These are phyloP conservation scores for Akebia trifoliata DNA, from an alignment of 164 flowering plant species.

Conservation along the genomic window DNA sequence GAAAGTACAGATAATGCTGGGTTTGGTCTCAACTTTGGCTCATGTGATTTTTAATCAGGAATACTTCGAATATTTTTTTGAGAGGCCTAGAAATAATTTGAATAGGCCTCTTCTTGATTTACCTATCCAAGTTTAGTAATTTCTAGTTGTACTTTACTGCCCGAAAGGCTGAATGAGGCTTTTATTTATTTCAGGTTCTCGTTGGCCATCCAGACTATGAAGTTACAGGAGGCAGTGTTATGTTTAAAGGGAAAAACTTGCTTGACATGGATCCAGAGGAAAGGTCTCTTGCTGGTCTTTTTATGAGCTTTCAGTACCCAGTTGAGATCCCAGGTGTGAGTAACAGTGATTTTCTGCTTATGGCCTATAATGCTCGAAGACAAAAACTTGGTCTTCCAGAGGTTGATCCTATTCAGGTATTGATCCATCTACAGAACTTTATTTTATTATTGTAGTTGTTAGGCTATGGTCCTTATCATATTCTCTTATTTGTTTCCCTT, in stretches of 20 bases:
- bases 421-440: neutral
- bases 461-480: neutral
- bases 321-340: constrained; percentile 93
- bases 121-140: too few species aligned
- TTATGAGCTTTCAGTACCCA: constrained; percentile 96
- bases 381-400: constrained; percentile 72
- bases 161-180: neutral
- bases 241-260: constrained; percentile 82
- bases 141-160: neutral
- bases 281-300: constrained; percentile 86
- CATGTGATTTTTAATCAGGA: too few species aligned
- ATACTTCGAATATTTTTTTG: too few species aligned
- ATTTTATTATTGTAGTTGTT: neutral
- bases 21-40: too few species aligned
- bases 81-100: too few species aligned
- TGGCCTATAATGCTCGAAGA: constrained; percentile 91
- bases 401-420: constrained; percentile 85
- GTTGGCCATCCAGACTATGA: constrained; percentile 99
- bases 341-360: constrained; percentile 71
- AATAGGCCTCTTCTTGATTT: too few species aligned
- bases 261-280: constrained; percentile 95
- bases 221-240: constrained; percentile 82
- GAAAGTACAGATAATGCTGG: too few species aligned
- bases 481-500: too few species aligned
- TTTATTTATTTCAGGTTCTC: constrained; percentile 61